Evolutionary conservation across 2,329 filamentous ascomycete genomes (phyloP), one percentile per base, ranked within the genome.

Genomic region (Trichoderma asperellum): DNA sequence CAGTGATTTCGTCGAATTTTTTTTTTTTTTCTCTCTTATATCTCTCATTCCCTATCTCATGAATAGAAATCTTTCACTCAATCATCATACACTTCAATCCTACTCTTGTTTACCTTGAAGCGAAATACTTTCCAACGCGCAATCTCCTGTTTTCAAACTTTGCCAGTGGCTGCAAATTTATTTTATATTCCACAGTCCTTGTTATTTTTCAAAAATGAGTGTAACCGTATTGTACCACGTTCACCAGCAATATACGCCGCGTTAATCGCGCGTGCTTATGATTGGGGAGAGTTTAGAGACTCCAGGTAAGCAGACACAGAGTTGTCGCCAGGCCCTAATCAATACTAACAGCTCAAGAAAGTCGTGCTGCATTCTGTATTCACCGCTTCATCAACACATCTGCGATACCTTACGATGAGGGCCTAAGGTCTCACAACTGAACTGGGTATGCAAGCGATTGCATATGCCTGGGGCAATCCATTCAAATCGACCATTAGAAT

Each of bases 11-110:
- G n/a, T 29, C 29, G 43, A 21, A 24, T 24, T 12, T 34, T 37
- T 35, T 47, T 66, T 35, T 67, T 32, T 47, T 66, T 35, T 67
- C 29, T 59, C 55, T 67, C 55, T 52, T 35, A 57, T 66, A 35
- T 67, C 32, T 59, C 55, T 67, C 55, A 11, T 24, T 59, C 29
- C 49, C 55, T 52, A 32, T 59, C 63, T 52, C 12, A 21, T 59
- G 16, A 37, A n/a, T 27, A 55, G 58, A 40, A 37, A 18, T 29
- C 14, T 37, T 59, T 49, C 29, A 37, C 24, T 49, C 29, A 59
- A 35, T 37, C 55, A 40, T 27, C 40, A 29, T 52, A 14, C 27
- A n/a, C 40, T 43, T 43, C 40, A 43, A 43, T 43, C 40, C 6
- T 43, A 8, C 18, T 59, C 40, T 43, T 24, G 10, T 52, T n/a